Evolutionary conservation across 768 basidiomycete genomes (phyloP).

Genomic region (Tulasnella sp.): DNA sequence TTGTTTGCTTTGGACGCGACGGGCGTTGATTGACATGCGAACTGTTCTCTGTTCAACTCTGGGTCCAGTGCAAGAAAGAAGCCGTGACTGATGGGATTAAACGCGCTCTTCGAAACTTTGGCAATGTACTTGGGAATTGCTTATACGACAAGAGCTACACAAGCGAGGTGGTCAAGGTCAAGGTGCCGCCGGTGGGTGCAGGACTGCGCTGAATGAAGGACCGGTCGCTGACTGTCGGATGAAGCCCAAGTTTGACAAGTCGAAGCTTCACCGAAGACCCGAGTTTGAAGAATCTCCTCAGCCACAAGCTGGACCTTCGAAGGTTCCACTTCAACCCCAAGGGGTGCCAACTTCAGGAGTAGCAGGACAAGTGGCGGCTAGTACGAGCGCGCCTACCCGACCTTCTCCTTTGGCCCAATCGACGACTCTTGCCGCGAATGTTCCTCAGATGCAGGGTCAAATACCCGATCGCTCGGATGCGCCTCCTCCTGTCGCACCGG

Average conservation of each 20-base stretch:
- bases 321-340: not conserved
- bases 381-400: not conserved
- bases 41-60: not conserved
- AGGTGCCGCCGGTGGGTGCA: constrained; percentile 66
- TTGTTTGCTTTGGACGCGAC: not conserved
- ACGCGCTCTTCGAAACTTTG: constrained; percentile 85
- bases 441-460: not conserved
- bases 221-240: not conserved
- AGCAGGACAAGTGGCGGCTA: not conserved
- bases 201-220: not conserved
- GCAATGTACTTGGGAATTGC: constrained; percentile 92
- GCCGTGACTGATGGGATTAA: constrained; percentile 95
- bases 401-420: not conserved
- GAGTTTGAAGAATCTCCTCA: constrained; percentile 52
- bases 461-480: not conserved
- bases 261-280: constrained; percentile 63
- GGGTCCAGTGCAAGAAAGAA: constrained; percentile 90
- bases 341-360: not conserved
- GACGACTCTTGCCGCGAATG: not conserved
- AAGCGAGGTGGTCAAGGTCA: constrained; percentile 80
- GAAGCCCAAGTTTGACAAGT: constrained; percentile 64
- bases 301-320: not conserved
- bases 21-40: not conserved
- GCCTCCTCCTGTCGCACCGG: not conserved
- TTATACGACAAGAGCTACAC: constrained; percentile 93